Percentiles rank a stretch among this genome's conserved stretches.
phyloP scores from a whole-genome alignment of 2,329 filamentous ascomycete species.

The Triangularia setosa region DNA sequence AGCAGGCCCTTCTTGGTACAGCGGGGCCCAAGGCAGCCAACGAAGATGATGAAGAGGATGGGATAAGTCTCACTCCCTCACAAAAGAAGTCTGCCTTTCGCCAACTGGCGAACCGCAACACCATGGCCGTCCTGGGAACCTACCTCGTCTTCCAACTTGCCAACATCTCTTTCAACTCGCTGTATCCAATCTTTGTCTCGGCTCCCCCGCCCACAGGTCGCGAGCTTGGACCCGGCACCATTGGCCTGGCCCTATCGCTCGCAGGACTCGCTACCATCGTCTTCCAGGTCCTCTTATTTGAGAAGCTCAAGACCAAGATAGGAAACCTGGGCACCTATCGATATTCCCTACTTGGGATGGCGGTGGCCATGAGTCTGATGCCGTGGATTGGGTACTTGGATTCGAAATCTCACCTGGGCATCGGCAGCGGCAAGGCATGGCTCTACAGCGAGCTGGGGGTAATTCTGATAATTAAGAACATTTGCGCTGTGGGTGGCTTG shows the following conservation, averaged over 20 bases:
- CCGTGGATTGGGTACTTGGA: conserved; percentile 82
- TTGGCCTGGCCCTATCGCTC: conserved; percentile 80
- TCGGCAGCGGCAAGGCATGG: conserved; percentile 62
- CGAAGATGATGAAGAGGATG: conserved; percentile 24
- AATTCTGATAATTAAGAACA: conserved; percentile 81
- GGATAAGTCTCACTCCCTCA: conserved; percentile 48
- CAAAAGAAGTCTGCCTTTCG: conserved; percentile 46
- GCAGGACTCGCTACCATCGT: conserved; percentile 81
- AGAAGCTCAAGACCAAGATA: conserved; percentile 68
- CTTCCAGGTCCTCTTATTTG: conserved; percentile 86
- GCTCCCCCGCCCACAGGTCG: conserved; percentile 72
- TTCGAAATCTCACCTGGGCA: conserved; percentile 49
- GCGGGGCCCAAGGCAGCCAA: background rate
- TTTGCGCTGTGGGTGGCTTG: conserved; percentile 82
- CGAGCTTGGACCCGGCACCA: conserved; percentile 68
- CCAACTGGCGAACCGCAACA: conserved; percentile 74
- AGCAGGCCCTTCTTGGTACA: conserved; percentile 14
- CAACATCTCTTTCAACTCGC: conserved; percentile 91
- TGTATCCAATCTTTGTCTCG: conserved; percentile 91
- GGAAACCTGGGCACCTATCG: conserved; percentile 87
- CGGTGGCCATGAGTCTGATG: conserved; percentile 79
- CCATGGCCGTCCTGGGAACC: conserved; percentile 73
- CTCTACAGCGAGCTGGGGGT: conserved; percentile 77
- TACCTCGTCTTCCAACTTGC: conserved; percentile 92
- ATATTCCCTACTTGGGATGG: conserved; percentile 72